phyloP scores from a whole-genome alignment of 2,329 filamentous ascomycete species.

The Pseudovirgaria hyperparasitica region DNA sequence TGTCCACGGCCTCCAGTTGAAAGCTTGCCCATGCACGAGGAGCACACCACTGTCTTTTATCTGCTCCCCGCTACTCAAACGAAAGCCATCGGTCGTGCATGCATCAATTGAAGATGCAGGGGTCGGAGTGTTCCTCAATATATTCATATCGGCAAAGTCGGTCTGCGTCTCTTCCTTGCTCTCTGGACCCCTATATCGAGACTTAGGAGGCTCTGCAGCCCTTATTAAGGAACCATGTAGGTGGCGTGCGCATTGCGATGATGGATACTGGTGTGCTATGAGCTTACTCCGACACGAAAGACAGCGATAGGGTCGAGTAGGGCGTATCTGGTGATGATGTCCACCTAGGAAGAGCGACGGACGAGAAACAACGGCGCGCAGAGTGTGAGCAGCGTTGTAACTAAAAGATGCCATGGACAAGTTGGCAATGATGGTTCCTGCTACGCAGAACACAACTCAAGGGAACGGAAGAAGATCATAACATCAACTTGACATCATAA shows the following conservation, averaged over 20 bases:
- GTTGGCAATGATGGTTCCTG: no score
- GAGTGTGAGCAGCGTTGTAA: background rate
- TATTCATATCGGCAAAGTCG: constrained; percentile 65
- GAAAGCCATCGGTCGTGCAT: constrained; percentile 72
- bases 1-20: constrained; percentile 77
- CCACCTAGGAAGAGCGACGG: background rate
- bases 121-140: constrained; percentile 60
- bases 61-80: constrained; percentile 66
- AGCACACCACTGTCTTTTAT: constrained; percentile 60
- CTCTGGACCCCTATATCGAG: constrained; percentile 47
- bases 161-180: constrained; percentile 51
- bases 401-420: background rate
- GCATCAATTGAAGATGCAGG: constrained; percentile 77
- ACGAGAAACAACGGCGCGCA: constrained; percentile 3
- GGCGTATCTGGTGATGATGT: background rate
- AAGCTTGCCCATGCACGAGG: constrained; percentile 76
- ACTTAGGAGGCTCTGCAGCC: constrained; percentile 25
- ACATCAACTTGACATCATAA: background rate
- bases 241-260: background rate
- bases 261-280: background rate
- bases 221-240: constrained; percentile 5
- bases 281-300: background rate
- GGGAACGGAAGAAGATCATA: background rate
- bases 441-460: background rate
- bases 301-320: no score